phyloP scores from a whole-genome alignment of 345 rosid species.

The Moricandia moricandioides region DNA sequence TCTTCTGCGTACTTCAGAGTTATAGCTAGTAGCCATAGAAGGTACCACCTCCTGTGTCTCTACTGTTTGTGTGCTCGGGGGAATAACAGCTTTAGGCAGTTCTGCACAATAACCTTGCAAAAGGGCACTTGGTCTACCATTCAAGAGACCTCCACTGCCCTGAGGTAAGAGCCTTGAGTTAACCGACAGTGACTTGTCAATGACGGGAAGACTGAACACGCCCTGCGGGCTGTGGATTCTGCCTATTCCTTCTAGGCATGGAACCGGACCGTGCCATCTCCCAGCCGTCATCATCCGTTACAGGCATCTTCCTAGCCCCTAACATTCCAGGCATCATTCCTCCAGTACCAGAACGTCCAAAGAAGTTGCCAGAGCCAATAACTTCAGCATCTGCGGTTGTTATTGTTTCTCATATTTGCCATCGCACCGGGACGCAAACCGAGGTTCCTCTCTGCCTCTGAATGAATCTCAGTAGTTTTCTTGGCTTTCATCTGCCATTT shows the following conservation, averaged over 20 bases:
- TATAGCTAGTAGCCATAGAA: conserved; percentile 37
- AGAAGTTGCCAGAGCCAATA: too few relatives aligned
- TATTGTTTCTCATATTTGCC: too few relatives aligned
- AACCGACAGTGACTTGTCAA: conserved; percentile 47
- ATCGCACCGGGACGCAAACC: conserved; percentile 92
- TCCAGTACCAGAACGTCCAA: too few relatives aligned
- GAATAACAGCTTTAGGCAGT: conserved; percentile 23
- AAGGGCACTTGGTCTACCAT: conserved; percentile 68
- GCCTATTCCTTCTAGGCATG: conserved; percentile 76
- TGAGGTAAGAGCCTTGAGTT: conserved; percentile 65
- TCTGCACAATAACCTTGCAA: conserved; percentile 53
- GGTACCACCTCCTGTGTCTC: conserved; percentile 28
- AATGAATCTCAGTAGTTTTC: conserved; percentile 77
- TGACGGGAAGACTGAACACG: conserved; percentile 48
- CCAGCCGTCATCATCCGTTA: conserved; percentile 67
- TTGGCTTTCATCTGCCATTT: conserved; percentile 72
- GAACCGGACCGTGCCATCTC: conserved; percentile 63
- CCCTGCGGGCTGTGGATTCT: too few relatives aligned
- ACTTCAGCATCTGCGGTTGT: conserved; percentile 19
- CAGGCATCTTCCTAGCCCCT: conserved; percentile 78
- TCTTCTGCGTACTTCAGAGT: conserved; percentile 45
- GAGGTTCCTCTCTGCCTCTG: conserved; percentile 83
- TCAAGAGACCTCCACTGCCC: conserved; percentile 57
- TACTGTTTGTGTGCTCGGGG: conserved; percentile 25
- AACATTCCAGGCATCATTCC: too few relatives aligned